These are phyloP conservation scores for Anethum foeniculum DNA, from an alignment of 140 eudicot species.

Conservation along the genomic window DNA sequence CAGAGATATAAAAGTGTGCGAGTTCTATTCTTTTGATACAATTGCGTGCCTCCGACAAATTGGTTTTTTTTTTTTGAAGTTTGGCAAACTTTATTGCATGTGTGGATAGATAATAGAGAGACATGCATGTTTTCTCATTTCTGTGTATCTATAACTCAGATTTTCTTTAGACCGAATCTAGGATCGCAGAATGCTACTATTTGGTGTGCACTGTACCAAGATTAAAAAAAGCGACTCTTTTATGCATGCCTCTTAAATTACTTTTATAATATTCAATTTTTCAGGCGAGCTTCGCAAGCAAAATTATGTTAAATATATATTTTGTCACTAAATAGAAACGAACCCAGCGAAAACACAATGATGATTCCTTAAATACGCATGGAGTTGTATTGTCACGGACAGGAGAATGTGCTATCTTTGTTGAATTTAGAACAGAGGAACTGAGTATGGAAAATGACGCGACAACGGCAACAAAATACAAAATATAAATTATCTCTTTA, in stretches of 20 bases:
- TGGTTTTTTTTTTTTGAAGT: background rate
- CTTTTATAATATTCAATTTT: background rate
- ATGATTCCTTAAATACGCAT: background rate
- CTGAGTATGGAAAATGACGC: background rate
- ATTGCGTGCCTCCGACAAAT: conserved; percentile 2
- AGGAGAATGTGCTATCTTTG: background rate
- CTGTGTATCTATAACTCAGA: background rate
- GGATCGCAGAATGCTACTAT: background rate
- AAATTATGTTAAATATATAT: too few species aligned
- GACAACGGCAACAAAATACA: background rate
- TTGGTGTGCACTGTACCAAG: background rate
- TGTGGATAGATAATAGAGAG: background rate
- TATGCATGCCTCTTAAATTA: background rate
- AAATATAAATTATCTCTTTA: too few species aligned
- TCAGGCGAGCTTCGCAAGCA: background rate
- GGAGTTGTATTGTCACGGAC: background rate
- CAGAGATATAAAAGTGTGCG: background rate
- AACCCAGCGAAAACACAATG: background rate
- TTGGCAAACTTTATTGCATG: background rate
- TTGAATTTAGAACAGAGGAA: background rate
- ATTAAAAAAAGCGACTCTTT: background rate
- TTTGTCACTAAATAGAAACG: background rate
- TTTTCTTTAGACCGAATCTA: background rate
- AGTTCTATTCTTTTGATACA: conserved; percentile 10
- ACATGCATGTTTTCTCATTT: background rate